These are phyloP conservation scores for Calonectria multiphialidica DNA, from an alignment of 2,329 filamentous ascomycete species.

Conservation along the genomic window DNA sequence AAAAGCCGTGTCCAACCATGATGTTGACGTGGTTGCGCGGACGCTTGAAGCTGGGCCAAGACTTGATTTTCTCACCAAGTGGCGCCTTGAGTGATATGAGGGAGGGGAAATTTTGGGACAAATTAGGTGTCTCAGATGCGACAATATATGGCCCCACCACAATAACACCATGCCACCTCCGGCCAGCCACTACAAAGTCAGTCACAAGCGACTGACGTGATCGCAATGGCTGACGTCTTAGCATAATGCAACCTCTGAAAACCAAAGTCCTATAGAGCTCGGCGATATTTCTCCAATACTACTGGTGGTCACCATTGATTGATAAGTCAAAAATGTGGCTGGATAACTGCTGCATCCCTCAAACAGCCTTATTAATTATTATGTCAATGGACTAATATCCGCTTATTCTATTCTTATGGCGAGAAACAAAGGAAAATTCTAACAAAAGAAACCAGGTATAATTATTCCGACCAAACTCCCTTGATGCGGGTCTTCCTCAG, in stretches of 20 bases:
- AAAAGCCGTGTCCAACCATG: conserved; percentile 18
- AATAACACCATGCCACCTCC: background rate
- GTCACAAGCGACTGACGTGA: no score
- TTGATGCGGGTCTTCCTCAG: conserved; percentile 39
- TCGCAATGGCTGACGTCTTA: no score
- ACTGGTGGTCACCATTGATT: no score
- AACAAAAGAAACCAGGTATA: background rate
- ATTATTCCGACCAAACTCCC: conserved; percentile 8
- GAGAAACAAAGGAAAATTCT: background rate
- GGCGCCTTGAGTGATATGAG: background rate
- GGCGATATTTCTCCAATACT: no score
- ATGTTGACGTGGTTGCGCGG: background rate
- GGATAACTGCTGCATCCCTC: background rate
- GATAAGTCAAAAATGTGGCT: background rate
- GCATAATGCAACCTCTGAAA: no score
- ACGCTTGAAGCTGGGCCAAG: background rate
- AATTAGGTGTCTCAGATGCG: background rate
- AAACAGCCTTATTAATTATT: background rate
- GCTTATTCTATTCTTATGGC: background rate
- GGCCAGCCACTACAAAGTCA: no score
- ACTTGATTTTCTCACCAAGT: background rate
- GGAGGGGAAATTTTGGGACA: background rate
- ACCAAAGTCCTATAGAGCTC: no score
- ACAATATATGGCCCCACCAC: background rate
- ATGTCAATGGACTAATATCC: background rate